Evolutionary conservation across 2,329 filamentous ascomycete genomes (phyloP), one percentile per base, ranked within the genome.

Genomic region (Magnaporthiopsis poae): DNA sequence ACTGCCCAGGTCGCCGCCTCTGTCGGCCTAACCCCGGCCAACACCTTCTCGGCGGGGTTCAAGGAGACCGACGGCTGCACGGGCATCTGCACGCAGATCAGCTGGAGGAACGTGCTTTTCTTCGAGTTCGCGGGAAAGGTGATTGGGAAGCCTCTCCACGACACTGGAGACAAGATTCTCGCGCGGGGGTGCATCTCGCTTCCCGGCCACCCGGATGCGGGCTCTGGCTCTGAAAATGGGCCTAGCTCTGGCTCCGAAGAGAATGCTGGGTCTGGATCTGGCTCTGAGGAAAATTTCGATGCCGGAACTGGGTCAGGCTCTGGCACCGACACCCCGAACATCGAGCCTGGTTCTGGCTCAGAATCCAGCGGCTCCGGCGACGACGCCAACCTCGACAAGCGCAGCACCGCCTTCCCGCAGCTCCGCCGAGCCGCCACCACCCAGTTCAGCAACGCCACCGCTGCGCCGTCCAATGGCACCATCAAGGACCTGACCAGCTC

Each of bases 61-160:
- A 67, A 63, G 13, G 67, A 70, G 5, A 68, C 36, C 1, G 64
- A 73, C 13, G 70, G 69, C 12, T 76, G 74, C 63, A 65, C 68
- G 1, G 74, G 74, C 52, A 72, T 75, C 62, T 67, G 66, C 66
- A 70, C 71, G 5, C 68, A 71, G 61, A 63, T 75, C 46, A 74
- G 67, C 68, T 73, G 72, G 72, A 70, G 73, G 8, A 75, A 75
- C 66, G 68, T 60, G 62, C 60, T 76, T 8, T 72, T 67, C 39
- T 62, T 71, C 12, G 70, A 72, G 21, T 59, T 70, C 13, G 56
- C 70, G 3, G 70, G 68, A 2, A 15, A 67, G n/a, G 68, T 62
- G 15, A 56, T 56, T 1, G 46, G 46, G 1, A 64, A 67, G 21
- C 62, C 69, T 5, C 65, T 73, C 3, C 36, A 71, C n/a, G 72